Conservation (phyloP, 129 eudicot species). For the Lactuca saligna region DNA sequence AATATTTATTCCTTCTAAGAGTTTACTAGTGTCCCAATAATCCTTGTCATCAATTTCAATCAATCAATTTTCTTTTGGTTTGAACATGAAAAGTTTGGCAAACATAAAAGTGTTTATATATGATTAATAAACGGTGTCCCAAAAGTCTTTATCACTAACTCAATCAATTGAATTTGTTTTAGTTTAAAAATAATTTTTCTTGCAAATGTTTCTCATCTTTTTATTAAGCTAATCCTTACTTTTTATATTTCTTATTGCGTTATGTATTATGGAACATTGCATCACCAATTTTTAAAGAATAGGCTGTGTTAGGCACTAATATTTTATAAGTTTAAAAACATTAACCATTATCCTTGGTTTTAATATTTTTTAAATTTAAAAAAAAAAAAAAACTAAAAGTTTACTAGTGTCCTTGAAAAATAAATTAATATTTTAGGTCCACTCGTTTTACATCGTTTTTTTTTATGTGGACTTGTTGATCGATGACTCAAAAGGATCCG, state of each 20-base stretch:
- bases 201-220: not conserved
- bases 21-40: too few relatives aligned
- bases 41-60: not conserved
- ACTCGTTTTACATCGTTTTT: not conserved
- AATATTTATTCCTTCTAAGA: too few relatives aligned
- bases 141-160: not conserved
- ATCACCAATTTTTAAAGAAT: not conserved
- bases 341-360: not conserved
- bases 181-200: not conserved
- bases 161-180: not conserved
- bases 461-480: constrained; percentile 3
- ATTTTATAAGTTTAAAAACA: too few relatives aligned
- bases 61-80: not conserved
- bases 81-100: not conserved
- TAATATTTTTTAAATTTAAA: too few relatives aligned
- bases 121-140: not conserved
- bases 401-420: not conserved
- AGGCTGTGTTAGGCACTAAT: not conserved
- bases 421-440: not conserved
- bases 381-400: too few relatives aligned
- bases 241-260: too few relatives aligned
- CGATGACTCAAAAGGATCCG: constrained; percentile 21
- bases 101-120: too few relatives aligned
- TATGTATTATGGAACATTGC: not conserved
- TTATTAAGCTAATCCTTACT: too few relatives aligned